A percentile compares a stretch with the other conserved stretches of the same genome.
Conservation (phyloP, 352 stramenopile species). For the Phytophthora pistaciae region DNA sequence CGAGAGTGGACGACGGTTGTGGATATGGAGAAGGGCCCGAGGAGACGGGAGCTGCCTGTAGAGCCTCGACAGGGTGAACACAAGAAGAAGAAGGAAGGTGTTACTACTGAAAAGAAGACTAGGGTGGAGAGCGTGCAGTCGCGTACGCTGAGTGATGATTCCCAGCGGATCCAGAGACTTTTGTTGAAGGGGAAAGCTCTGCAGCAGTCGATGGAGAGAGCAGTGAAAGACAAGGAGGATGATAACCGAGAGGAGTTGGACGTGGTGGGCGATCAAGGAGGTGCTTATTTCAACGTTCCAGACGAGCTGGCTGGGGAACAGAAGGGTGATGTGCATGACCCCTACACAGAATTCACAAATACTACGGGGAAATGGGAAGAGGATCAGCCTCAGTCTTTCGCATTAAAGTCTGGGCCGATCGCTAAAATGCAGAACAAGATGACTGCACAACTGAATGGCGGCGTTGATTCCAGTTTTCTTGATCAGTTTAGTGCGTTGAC, state of each 20-base stretch:
- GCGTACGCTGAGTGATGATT: background rate
- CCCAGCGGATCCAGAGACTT: conserved; percentile 34
- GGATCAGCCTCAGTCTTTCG: background rate
- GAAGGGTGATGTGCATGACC: background rate
- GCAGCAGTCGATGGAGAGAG: conserved; percentile 56
- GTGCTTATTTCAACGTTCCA: background rate
- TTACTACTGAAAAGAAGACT: background rate
- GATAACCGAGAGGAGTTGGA: background rate
- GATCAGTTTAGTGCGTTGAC: conserved; percentile 29
- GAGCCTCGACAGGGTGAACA: background rate
- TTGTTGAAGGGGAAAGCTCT: conserved; percentile 58
- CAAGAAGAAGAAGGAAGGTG: background rate
- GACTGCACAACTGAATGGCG: background rate
- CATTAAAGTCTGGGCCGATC: background rate
- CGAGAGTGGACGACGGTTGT: conserved; percentile 1
- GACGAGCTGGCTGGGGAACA: background rate
- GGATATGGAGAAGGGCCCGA: background rate
- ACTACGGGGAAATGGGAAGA: background rate
- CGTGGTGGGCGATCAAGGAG: background rate
- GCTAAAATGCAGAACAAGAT: background rate
- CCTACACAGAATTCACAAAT: background rate
- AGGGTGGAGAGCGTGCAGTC: background rate
- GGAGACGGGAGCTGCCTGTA: background rate
- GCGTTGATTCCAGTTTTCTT: background rate
- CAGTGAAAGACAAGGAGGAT: conserved; percentile 23